Base-by-base conservation (phyloP, 768 basidiomycete species). In the Russula brevipes region DNA sequence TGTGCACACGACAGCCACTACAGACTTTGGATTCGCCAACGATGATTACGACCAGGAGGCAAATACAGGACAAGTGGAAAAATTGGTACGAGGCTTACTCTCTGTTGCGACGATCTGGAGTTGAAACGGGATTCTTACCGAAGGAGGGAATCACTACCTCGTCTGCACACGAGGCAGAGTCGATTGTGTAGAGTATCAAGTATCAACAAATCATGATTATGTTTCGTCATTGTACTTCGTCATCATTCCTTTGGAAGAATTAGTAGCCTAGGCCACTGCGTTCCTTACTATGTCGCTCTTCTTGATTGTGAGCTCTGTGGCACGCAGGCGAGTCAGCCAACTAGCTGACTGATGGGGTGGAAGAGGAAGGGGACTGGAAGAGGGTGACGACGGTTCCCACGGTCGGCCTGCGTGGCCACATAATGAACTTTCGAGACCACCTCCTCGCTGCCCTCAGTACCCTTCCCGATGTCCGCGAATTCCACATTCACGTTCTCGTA, bases 401-500 rank as follows among this genome's bases (percentile, higher is more conserved):
- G 61, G 47, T 45, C 17, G 39, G 12, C 35, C 61, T 24, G 36
- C 8, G 12, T 31, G 41, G 35, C 39, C 57, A 59, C 63, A 51
- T 24, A 1, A 55, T 60, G 63, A 60, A 36, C 58, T 12, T 64
- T 50, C 62, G 62, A 49, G 57, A 63, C 49, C 14, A 39, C 33
- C 53, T 64, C 58, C 63, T 64, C 58, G 35, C 39, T n/a, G 58
- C 63, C 24, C 55, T 57, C 44, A 46, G 46, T 14, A 36, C n/a
- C n/a, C 63, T 64, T 17, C 41, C 63, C 41, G 59, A 47, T 14
- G 54, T 60, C 24, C 63, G 63, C 54, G 78, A 81, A 64, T 85
- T 91, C 70, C 87, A 91, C 71, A 59, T 93, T 55, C 89, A 93
- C 69, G 85, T 86, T 60, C 84, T 94, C 60, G 78, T 85, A 44